These are phyloP conservation scores for Biancaea sappan DNA, from an alignment of 306 rosid species.

Conservation along the genomic window DNA sequence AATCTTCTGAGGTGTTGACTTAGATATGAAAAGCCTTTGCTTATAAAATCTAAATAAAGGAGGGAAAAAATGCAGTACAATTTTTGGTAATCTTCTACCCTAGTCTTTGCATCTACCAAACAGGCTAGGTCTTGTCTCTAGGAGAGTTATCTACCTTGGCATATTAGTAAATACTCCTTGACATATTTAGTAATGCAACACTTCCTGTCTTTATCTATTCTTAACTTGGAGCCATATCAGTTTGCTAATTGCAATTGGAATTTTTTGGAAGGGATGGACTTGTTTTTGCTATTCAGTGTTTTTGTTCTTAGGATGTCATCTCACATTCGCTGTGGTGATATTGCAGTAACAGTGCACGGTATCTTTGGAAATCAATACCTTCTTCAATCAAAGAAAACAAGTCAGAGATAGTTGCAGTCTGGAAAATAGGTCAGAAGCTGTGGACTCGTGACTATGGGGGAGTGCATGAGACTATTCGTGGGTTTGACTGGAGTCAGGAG, in stretches of 20 bases:
- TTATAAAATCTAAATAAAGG: neutral
- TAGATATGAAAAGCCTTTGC: neutral
- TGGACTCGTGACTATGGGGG: conserved; percentile 75
- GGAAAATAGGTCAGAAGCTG: conserved; percentile 81
- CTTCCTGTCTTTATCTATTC: neutral
- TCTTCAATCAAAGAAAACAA: conserved; percentile 64
- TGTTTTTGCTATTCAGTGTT: neutral
- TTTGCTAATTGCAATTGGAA: conserved; percentile 1
- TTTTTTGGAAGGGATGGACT: conserved; percentile 6
- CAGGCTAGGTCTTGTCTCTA: neutral
- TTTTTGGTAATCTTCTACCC: neutral
- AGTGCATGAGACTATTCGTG: conserved; percentile 71
- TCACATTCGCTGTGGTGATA: conserved; percentile 35
- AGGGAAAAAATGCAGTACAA: neutral
- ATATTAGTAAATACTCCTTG: neutral
- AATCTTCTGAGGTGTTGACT: neutral
- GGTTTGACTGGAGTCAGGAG: conserved; percentile 79
- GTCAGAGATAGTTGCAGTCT: conserved; percentile 71
- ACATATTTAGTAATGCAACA: neutral
- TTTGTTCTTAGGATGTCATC: neutral
- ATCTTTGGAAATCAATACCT: conserved; percentile 88
- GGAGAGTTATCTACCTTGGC: neutral
- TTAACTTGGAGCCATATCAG: neutral
- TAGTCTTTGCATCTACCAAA: neutral
- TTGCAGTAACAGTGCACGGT: conserved; percentile 88